Evolutionary conservation across 208 protist genomes (phyloP).

Genomic region (Leishmania lainsoni): DNA sequence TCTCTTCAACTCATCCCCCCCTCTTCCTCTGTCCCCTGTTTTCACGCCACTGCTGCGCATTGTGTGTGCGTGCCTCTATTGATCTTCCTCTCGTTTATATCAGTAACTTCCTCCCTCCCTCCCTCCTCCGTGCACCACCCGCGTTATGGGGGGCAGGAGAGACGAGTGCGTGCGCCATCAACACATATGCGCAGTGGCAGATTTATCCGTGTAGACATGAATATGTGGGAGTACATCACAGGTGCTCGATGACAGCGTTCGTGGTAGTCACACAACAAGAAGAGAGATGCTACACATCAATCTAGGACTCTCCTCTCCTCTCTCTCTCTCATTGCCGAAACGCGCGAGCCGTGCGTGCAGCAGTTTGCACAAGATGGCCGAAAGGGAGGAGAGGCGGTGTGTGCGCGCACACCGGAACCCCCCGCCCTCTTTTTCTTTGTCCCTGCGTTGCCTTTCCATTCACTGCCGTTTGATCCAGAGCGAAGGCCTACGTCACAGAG

Average conservation of each 20-base stretch:
- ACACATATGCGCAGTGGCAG: background rate
- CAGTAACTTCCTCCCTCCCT: background rate
- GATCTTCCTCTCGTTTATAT: background rate
- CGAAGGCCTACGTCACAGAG: background rate
- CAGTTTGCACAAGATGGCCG: background rate
- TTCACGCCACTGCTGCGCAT: background rate
- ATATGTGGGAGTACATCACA: background rate
- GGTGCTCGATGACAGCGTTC: background rate
- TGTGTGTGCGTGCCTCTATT: background rate
- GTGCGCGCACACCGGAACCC: background rate
- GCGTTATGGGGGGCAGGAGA: background rate
- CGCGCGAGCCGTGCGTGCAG: background rate
- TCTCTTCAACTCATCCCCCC: background rate
- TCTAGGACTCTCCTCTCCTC: too few species aligned
- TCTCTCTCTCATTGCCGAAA: background rate
- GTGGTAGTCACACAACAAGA: background rate
- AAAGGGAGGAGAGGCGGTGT: too few species aligned
- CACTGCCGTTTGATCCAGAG: background rate
- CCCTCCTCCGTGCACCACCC: background rate
- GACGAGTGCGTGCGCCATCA: background rate
- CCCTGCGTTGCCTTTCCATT: background rate
- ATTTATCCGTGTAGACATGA: background rate
- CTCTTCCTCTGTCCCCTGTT: background rate
- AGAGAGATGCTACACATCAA: too few species aligned
- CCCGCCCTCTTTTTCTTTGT: background rate